A percentile compares a stretch with the other conserved stretches of the same genome.
Evolutionary conservation across 2,329 filamentous ascomycete species (phyloP).

Genomic region (Huntiella bhutanensis): DNA sequence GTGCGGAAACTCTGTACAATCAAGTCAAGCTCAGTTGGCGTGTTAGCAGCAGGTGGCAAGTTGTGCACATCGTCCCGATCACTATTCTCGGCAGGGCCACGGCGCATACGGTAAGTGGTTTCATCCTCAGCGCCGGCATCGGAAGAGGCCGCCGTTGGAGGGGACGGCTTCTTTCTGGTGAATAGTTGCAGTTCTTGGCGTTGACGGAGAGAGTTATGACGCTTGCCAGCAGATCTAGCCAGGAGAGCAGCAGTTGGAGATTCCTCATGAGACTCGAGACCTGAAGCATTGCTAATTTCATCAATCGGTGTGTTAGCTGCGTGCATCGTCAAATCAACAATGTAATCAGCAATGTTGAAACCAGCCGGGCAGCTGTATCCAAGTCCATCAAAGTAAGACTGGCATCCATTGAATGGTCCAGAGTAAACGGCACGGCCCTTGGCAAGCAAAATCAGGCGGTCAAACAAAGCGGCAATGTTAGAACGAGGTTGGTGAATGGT

Average conservation of each 20-base stretch:
- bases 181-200: slow-evolving; percentile 83
- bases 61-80: slow-evolving; percentile 46
- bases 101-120: slow-evolving; percentile 30
- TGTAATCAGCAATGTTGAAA: slow-evolving; percentile 96
- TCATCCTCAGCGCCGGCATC: slow-evolving; percentile 33
- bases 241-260: slow-evolving; percentile 81
- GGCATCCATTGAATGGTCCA: slow-evolving; percentile 72
- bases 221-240: slow-evolving; percentile 39
- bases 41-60: slow-evolving; percentile 37
- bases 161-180: slow-evolving; percentile 51
- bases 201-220: slow-evolving; percentile 61
- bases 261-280: slow-evolving; percentile 60
- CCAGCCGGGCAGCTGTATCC: slow-evolving; percentile 88
- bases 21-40: slow-evolving; percentile 61
- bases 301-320: slow-evolving; percentile 39
- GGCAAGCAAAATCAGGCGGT: slow-evolving; percentile 78
- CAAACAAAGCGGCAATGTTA: slow-evolving; percentile 94
- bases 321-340: slow-evolving; percentile 96
- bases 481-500: slow-evolving; percentile 96
- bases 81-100: slow-evolving; percentile 12
- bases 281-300: slow-evolving; percentile 18
- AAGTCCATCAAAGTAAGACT: slow-evolving; percentile 78
- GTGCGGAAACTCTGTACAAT: slow-evolving; percentile 57
- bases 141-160: slow-evolving; percentile 43
- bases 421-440: slow-evolving; percentile 85